A percentile compares a stretch with the other conserved stretches of the same genome.
Conservation (phyloP, 257 asterid species). For the Prunella vulgaris region DNA sequence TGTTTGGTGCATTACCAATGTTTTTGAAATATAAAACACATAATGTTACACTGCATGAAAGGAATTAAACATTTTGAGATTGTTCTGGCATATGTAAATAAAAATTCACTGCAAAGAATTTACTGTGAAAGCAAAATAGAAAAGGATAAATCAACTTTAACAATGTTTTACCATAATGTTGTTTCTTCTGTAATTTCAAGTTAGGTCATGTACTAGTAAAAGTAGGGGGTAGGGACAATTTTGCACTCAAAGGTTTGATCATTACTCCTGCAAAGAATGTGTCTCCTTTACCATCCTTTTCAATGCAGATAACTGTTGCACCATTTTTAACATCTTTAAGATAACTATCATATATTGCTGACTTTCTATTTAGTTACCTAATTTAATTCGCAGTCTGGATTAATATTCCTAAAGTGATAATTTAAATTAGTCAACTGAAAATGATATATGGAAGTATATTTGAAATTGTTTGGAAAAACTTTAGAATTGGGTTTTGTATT, state of each 20-base stretch:
- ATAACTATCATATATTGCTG: not conserved
- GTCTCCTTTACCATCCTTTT: not conserved
- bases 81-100: not conserved
- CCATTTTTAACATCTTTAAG: not conserved
- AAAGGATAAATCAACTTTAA: slow-evolving; percentile 1
- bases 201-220: slow-evolving; percentile 9
- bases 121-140: not conserved
- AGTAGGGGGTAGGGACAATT: not conserved
- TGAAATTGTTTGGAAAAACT: not conserved
- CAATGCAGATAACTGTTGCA: not conserved
- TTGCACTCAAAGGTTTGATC: not conserved
- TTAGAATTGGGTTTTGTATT: not conserved
- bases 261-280: not conserved
- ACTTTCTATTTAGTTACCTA: not conserved
- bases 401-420: too few relatives aligned
- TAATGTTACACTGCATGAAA: slow-evolving; percentile 1
- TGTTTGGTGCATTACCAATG: not conserved
- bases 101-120: not conserved
- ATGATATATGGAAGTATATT: slow-evolving; percentile 2
- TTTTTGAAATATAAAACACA: not conserved
- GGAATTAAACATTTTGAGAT: not conserved
- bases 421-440: not conserved
- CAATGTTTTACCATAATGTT: not conserved
- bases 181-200: not conserved
- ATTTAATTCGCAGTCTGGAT: not conserved